A percentile compares a stretch with the other conserved stretches of the same genome.
These are phyloP conservation scores for Fusarium papillatum DNA, from an alignment of 2,329 filamentous ascomycete genomes.

Conservation along the genomic window DNA sequence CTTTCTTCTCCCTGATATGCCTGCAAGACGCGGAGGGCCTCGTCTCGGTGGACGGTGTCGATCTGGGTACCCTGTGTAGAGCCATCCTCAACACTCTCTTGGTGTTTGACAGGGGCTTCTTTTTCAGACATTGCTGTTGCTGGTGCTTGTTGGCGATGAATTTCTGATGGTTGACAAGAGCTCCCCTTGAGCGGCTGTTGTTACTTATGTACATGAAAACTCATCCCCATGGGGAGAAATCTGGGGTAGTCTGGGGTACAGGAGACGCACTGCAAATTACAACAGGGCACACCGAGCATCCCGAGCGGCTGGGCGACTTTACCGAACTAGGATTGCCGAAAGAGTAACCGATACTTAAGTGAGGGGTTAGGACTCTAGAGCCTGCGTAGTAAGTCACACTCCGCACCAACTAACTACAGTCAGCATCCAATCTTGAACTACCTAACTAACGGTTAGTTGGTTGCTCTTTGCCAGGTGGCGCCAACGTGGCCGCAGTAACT, in stretches of 20 bases:
- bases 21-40: conserved; percentile 55
- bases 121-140: conserved; percentile 36
- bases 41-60: conserved; percentile 39
- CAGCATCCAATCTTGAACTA: neutral
- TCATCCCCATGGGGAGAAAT: conserved; percentile 8
- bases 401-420: neutral
- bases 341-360: conserved; percentile 9
- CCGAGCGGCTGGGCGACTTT: conserved; percentile 9
- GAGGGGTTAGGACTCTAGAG: neutral
- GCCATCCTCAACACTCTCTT: conserved; percentile 11
- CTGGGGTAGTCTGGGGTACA: conserved; percentile 19
- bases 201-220: conserved; percentile 30
- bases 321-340: conserved; percentile 22
- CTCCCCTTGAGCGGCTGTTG: neutral
- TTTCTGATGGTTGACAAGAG: neutral
- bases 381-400: neutral
- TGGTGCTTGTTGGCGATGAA: neutral
- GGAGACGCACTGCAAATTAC: neutral
- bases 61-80: conserved; percentile 7
- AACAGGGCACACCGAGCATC: neutral
- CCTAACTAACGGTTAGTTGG: neutral
- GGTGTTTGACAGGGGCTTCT: conserved; percentile 17
- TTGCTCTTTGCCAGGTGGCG: neutral
- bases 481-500: too few species aligned
- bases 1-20: conserved; percentile 55